Percentiles rank a stretch among this genome's conserved stretches.
Evolutionary conservation across 208 protist genomes (phyloP).

Genomic region (Crithidia thermophila): DNA sequence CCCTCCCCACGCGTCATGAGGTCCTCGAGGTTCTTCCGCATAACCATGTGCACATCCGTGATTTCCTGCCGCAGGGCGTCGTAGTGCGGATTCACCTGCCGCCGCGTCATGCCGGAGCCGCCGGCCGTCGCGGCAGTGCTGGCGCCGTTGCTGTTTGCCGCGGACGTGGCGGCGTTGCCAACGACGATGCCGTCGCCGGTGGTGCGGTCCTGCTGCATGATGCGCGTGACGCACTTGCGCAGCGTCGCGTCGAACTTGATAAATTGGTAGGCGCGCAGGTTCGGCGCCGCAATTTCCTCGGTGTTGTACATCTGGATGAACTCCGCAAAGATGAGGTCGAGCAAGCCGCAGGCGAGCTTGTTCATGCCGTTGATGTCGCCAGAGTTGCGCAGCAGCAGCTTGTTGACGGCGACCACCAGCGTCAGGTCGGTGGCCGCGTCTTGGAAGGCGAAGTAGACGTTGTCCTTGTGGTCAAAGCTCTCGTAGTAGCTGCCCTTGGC

Average conservation of each 20-base stretch:
- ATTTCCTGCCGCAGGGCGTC: constrained; percentile 82
- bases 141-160: constrained; percentile 14
- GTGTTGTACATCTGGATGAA: constrained; percentile 68
- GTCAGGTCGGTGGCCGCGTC: constrained; percentile 85
- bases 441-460: constrained; percentile 91
- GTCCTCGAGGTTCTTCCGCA: constrained; percentile 91
- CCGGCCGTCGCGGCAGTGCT: constrained; percentile 25
- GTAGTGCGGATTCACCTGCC: constrained; percentile 78
- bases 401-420: constrained; percentile 90
- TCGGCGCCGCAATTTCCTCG: constrained; percentile 51
- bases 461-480: constrained; percentile 91
- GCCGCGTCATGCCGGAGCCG: constrained; percentile 39
- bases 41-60: constrained; percentile 91
- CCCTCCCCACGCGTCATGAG: constrained; percentile 90
- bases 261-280: constrained; percentile 85
- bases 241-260: constrained; percentile 90
- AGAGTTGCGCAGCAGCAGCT: constrained; percentile 82
- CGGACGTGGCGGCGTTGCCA: constrained; percentile 5
- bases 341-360: constrained; percentile 78
- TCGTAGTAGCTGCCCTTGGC: constrained; percentile 87
- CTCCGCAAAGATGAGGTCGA: constrained; percentile 81
- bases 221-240: constrained; percentile 64
- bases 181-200: constrained; percentile 51
- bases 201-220: constrained; percentile 72
- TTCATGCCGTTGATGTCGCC: constrained; percentile 78